Base-by-base conservation (phyloP, 78 protist genomes). In the Tieghemostelium lacteum region DNA sequence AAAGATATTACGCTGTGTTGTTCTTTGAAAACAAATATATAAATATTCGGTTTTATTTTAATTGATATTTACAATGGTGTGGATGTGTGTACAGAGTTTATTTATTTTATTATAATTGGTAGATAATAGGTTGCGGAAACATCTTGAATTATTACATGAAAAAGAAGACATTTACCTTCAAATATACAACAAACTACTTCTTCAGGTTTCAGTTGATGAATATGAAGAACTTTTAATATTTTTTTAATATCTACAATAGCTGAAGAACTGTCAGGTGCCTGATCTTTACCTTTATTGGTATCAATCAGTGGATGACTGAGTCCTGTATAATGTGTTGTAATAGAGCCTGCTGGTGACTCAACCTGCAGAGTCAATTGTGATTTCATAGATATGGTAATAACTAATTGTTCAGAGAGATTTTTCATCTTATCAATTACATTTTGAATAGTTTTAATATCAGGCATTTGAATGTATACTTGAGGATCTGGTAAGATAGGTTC, bases 191-290 rank as follows among this genome's bases (percentile, higher is more conserved):
- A 69, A 12, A 83, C 78, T 22, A 69, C 91, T 42, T 83, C 66
- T 58, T 73, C 45, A 7, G 91, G 77, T 34, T 31, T 28, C 29
- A 83, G 8, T 60, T 66, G 78, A 31, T 83, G 91, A 16, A 64
- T 29, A 2, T 40, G 67, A 1, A 83, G 31, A 39, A 70, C 76
- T 42, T 69, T 83, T 28, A 28, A 40, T 60, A 83, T 69, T 54
- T 83, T 83, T 31, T 69, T 66, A 58, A 83, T 83, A 33, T 83
- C 91, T 6, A 83, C 91, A 36, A 49, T 34, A 14, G 69, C 78
- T 7, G 78, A 29, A 22, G 60, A 22, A 1, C 20, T 12, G 7
- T 12, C 3, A 14, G 42, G 55, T 24, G 58, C 39, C 42, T 33
- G 62, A 8, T 60, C 28, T 10, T 19, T 3, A 10, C 17, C 45